Evolutionary conservation across 2,329 filamentous ascomycete genomes (phyloP).

Genomic region (Karstenula rhodostoma): DNA sequence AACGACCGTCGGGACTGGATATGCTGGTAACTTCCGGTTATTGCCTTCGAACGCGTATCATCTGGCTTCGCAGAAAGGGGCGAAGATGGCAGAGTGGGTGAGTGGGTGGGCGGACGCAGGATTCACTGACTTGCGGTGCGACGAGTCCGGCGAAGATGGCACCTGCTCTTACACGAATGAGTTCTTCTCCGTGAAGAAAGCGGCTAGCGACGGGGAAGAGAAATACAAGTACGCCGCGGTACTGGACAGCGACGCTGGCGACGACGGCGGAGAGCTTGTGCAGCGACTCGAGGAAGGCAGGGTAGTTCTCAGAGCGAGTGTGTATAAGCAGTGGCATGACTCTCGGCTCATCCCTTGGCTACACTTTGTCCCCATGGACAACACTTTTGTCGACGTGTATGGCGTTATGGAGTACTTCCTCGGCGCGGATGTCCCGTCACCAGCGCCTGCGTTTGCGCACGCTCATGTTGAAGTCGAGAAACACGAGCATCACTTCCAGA

Average conservation of each 20-base stretch:
- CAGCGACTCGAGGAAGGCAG: constrained; percentile 69
- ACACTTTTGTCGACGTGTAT: constrained; percentile 74
- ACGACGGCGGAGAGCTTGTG: constrained; percentile 33
- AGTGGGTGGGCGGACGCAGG: constrained; percentile 48
- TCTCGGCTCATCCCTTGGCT: constrained; percentile 73
- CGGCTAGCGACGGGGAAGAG: not conserved
- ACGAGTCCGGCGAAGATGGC: constrained; percentile 42
- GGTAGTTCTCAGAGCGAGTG: constrained; percentile 76
- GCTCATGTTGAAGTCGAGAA: constrained; percentile 23
- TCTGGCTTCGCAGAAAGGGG: constrained; percentile 20
- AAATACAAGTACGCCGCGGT: constrained; percentile 63
- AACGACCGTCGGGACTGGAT: constrained; percentile 29
- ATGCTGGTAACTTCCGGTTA: constrained; percentile 52
- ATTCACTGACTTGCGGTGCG: constrained; percentile 55
- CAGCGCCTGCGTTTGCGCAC: constrained; percentile 19
- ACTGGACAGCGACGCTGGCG: constrained; percentile 66
- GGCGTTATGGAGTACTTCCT: constrained; percentile 80
- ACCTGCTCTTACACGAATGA: constrained; percentile 56
- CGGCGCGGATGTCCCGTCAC: constrained; percentile 58
- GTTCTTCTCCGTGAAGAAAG: constrained; percentile 39
- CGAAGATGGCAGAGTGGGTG: constrained; percentile 48
- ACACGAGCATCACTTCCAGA: constrained; percentile 28
- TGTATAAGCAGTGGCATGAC: constrained; percentile 84
- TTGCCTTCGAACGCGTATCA: constrained; percentile 36
- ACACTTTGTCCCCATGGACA: constrained; percentile 84